A percentile compares a stretch with the other conserved stretches of the same genome.
Evolutionary conservation across 495 filamentous ascomycete genomes (phyloP).

Genomic region (Staphylotrichum tortipilum): DNA sequence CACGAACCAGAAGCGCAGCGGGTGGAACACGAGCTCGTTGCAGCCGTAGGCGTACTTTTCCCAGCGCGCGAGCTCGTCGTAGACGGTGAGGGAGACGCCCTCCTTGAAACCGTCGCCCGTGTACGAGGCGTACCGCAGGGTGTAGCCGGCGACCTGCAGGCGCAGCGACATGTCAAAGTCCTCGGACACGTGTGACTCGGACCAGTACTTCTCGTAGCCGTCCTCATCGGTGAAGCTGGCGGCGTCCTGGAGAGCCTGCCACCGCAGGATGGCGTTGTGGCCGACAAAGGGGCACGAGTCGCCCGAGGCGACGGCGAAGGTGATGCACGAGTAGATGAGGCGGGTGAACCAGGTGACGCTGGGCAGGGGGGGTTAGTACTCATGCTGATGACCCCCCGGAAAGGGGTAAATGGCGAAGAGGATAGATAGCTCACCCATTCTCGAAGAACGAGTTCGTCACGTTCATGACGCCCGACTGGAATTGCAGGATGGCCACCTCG

Average conservation of each 20-base stretch:
- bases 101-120: slow-evolving; percentile 72
- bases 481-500: slow-evolving; percentile 74
- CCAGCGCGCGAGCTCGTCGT: slow-evolving; percentile 76
- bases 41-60: slow-evolving; percentile 84
- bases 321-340: slow-evolving; percentile 70
- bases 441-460: slow-evolving; percentile 65
- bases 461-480: slow-evolving; percentile 74
- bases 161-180: slow-evolving; percentile 83
- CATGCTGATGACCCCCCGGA: too few relatives aligned
- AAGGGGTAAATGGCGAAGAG: too few relatives aligned
- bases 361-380: not conserved
- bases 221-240: slow-evolving; percentile 60
- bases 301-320: slow-evolving; percentile 69
- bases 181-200: slow-evolving; percentile 71
- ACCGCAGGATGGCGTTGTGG: slow-evolving; percentile 73
- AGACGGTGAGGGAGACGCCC: slow-evolving; percentile 75
- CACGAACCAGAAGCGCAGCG: slow-evolving; percentile 54
- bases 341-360: slow-evolving; percentile 79
- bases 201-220: slow-evolving; percentile 75
- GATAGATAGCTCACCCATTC: slow-evolving; percentile 34
- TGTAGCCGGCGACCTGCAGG: slow-evolving; percentile 62
- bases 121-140: slow-evolving; percentile 65
- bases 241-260: slow-evolving; percentile 63
- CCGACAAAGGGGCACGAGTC: slow-evolving; percentile 75
- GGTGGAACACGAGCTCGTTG: slow-evolving; percentile 73